Base-by-base conservation (phyloP, 805 yeast genomes). In the Hanseniaspora singularis region DNA sequence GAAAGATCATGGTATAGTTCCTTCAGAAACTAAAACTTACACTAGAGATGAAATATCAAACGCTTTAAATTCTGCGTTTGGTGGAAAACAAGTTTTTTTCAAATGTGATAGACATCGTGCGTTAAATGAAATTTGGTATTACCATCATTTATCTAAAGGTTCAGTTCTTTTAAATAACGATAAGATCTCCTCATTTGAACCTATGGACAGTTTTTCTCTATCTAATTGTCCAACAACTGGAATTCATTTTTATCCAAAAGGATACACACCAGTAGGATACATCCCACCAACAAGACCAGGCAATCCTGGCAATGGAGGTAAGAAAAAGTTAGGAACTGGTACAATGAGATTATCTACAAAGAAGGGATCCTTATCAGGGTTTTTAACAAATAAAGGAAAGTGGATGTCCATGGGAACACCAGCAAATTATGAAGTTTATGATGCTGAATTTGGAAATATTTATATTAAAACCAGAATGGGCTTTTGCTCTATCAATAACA, bases 321-420 rank as follows among this genome's bases (percentile, higher is more conserved):
- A 54, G 57, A 30, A 48, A 41, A 18, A 33, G 54, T 14, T 50
- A 49, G 19, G 49, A 9, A 27, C 55, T 33, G 64, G 63, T 11
- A 49, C 54, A 14, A 45, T 62, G n/a, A 54, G 58, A 40, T 26
- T 55, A 10, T 38, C 51, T 9, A 39, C 40, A n/a, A 43, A 44
- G 11, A 46, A 46, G 14, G 72, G 69, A 15, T 55, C 57, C 18
- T 47, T 54, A 1, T 51, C 58, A 40, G 87, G 85, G 1, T 68
- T 61, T 54, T 57, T 89, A 50, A 89, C 88, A 56, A 75, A 82
- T 51, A 82, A 76, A 56, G 98, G 98, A 3, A 73, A 76, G 53
- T 88, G 94, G 92, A 84, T 80, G 64, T 59, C 72, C 4, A 60
- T 65, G 33, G 96, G 96, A 1, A 76, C 92, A 0, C 89, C 96